Evolutionary conservation across 164 flowering plant genomes (phyloP).

Genomic region (Saururus chinensis): DNA sequence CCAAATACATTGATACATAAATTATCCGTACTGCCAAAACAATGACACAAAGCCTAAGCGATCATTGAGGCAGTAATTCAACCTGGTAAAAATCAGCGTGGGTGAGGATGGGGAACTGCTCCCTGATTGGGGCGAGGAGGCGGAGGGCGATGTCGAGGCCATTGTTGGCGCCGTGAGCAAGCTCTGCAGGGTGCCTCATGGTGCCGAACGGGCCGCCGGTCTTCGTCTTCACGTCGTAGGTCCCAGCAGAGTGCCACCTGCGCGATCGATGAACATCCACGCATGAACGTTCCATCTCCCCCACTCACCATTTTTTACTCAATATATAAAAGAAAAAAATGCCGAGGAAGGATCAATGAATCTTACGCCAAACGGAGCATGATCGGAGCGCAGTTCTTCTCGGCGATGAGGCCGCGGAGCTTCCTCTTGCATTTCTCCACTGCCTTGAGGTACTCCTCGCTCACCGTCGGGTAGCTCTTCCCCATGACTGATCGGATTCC

Average conservation of each 20-base stretch:
- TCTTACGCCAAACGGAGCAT: constrained; percentile 79
- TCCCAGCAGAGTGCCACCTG: constrained; percentile 98
- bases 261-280: too few species aligned
- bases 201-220: constrained; percentile 97
- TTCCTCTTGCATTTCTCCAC: constrained; percentile 68
- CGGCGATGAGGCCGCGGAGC: constrained; percentile 74
- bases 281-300: too few species aligned
- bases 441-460: constrained; percentile 69
- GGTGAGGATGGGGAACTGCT: constrained; percentile 62
- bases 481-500: constrained; percentile 33
- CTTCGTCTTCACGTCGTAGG: constrained; percentile 59
- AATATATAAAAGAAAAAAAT: neutral
- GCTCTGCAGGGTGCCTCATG: constrained; percentile 54
- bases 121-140: constrained; percentile 73
- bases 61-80: neutral
- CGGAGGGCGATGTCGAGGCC: constrained; percentile 79
- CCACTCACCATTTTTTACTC: neutral
- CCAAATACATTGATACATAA: neutral
- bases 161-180: constrained; percentile 60
- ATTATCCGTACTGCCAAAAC: too few species aligned
- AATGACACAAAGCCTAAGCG: too few species aligned
- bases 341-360: neutral
- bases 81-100: constrained; percentile 90
- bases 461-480: constrained; percentile 74
- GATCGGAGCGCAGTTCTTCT: constrained; percentile 83